Evolutionary conservation across 495 filamentous ascomycete species (phyloP), one percentile per base, ranked within the genome.

Genomic region (Podospora sp.): DNA sequence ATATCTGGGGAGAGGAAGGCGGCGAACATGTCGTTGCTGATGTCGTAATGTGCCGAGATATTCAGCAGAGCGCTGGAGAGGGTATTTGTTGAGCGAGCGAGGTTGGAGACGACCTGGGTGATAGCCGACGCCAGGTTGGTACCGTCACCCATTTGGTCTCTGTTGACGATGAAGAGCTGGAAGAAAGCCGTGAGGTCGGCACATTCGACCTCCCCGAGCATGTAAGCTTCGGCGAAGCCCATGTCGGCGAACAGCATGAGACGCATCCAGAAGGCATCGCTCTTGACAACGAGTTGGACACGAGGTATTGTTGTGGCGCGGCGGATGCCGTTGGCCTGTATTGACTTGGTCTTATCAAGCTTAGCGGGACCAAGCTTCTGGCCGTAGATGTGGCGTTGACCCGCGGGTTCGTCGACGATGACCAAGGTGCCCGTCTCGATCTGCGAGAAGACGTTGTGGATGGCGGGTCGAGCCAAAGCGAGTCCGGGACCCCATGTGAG

Each of bases 211-310:
- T 92, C 88, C 57, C 84, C 84, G 6, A 90, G 79, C 87, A 92
- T 90, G 74, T 89, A 91, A 35, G 87, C 83, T 77, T 91, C 88
- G 18, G 89, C 85, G 73, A 92, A 91, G 2, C 90, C 90, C 88
- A 91, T 90, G 77, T 91, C 89, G 25, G 85, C 86, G 69, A 88
- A 89, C 27, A 91, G 74, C 60, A 87, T 75, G 62, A 90, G 72
- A 51, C 88, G 83, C 66, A 89, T 80, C 87, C 87, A 91, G 74
- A 91, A 90, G 20, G 82, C 74, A 62, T 89, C 86, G 60, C 82
- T 84, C 69, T 84, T 82, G 18, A 91, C 82, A 20, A 77, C 76
- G 33, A 91, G 73, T 65, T 87, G 74, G 25, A 77, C 81, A 1
- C 67, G 68, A 6, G 79, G 78, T 0, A 73, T 59, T 5, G 56